Evolutionary conservation across 257 asterid genomes (phyloP).

Genomic region (Nicotiana knightiana): DNA sequence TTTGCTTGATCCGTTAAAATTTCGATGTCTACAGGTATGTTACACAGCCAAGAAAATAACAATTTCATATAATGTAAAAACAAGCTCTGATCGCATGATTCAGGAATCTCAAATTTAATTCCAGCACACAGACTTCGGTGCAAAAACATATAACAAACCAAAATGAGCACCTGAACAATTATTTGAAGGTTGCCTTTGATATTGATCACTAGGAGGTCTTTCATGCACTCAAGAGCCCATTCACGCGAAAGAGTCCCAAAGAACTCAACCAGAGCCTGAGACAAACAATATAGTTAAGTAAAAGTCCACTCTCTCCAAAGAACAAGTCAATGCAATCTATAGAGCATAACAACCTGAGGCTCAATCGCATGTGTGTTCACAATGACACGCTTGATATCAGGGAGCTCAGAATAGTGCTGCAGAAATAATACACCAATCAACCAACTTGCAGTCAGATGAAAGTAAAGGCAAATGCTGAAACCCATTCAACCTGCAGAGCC

Average conservation of each 20-base stretch:
- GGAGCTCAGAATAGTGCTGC: slow-evolving; percentile 92
- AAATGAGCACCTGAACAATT: slow-evolving; percentile 74
- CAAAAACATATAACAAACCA: neutral
- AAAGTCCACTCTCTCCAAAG: neutral
- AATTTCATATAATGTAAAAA: neutral
- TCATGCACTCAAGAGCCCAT: slow-evolving; percentile 98
- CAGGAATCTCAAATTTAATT: neutral
- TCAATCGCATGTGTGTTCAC: slow-evolving; percentile 99
- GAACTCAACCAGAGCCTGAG: slow-evolving; percentile 88
- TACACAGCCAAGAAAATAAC: neutral
- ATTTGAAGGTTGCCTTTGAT: slow-evolving; percentile 96
- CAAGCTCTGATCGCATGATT: neutral
- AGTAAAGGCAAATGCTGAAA: neutral
- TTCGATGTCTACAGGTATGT: no score
- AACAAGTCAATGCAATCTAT: slow-evolving; percentile 2
- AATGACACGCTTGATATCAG: slow-evolving; percentile 96
- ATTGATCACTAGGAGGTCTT: slow-evolving; percentile 83
- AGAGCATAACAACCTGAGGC: slow-evolving; percentile 72
- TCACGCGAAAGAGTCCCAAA: slow-evolving; percentile 88
- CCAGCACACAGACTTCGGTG: slow-evolving; percentile 1
- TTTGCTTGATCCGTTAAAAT: no score
- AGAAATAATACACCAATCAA: slow-evolving; percentile 12
- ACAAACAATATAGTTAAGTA: slow-evolving; percentile 20
- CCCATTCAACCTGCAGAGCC: slow-evolving; percentile 73
- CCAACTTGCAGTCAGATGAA: slow-evolving; percentile 9